Evolutionary conservation across 1,284 basidiomycete species (phyloP).

Genomic region (Prillingera fragicola): DNA sequence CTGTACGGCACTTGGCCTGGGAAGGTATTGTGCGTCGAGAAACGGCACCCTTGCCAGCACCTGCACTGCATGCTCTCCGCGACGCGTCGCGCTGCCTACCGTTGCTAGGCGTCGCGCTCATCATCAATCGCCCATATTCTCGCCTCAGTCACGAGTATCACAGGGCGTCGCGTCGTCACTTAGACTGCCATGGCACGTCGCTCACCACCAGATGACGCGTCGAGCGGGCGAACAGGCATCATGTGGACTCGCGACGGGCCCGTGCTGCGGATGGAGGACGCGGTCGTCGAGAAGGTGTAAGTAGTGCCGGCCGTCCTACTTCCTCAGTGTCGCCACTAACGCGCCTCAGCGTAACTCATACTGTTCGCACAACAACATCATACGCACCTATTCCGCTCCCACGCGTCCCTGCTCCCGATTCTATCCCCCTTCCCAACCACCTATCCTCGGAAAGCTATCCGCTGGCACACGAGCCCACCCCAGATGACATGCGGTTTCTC

Average conservation of each 20-base stretch:
- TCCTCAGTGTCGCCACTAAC: not conserved
- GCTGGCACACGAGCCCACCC: constrained; percentile 38
- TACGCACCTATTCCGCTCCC: constrained; percentile 43
- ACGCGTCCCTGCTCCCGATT: constrained; percentile 34
- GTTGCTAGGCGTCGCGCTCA: not conserved
- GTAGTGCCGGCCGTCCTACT: constrained; percentile 5
- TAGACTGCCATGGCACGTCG: not conserved
- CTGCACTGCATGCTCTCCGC: not conserved
- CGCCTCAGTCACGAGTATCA: not conserved
- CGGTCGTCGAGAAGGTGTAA: constrained; percentile 45
- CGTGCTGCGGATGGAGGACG: constrained; percentile 39
- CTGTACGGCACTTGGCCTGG: too few relatives aligned
- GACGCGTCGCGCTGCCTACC: too few relatives aligned
- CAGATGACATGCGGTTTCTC: constrained; percentile 41
- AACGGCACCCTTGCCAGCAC: too few relatives aligned
- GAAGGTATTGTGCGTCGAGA: too few relatives aligned
- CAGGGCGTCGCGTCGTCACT: too few relatives aligned
- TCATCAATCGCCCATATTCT: not conserved
- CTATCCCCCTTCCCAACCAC: constrained; percentile 25
- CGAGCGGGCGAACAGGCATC: constrained; percentile 1
- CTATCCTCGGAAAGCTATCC: constrained; percentile 32
- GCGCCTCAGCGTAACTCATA: constrained; percentile 34
- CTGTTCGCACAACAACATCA: constrained; percentile 42
- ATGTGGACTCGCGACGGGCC: constrained; percentile 20
- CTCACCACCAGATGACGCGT: not conserved